These are phyloP conservation scores for Microascus cirrosus DNA, from an alignment of 2,329 filamentous ascomycete genomes.

Conservation along the genomic window DNA sequence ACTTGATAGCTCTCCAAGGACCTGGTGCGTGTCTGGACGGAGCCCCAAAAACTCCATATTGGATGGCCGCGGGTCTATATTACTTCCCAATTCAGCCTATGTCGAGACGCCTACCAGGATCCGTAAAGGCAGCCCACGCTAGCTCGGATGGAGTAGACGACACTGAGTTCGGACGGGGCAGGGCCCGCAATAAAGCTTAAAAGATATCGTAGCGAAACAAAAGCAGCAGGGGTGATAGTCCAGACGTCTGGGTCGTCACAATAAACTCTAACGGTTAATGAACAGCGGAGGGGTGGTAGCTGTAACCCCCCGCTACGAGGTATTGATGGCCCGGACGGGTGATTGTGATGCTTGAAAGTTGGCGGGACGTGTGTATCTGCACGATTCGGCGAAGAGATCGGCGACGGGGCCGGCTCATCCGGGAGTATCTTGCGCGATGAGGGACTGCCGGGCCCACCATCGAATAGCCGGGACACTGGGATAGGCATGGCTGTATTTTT, in stretches of 20 bases:
- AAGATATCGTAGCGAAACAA: neutral
- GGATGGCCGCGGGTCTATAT: conserved; percentile 8
- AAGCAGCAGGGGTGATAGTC: neutral
- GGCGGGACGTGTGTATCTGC: neutral
- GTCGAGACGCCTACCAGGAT: conserved; percentile 11
- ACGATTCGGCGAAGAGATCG: conserved; percentile 2
- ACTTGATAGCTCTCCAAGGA: conserved; percentile 2
- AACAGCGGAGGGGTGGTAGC: neutral
- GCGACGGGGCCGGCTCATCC: neutral
- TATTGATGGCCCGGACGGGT: neutral
- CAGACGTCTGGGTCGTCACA: neutral
- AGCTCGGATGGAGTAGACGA: neutral
- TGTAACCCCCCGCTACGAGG: neutral
- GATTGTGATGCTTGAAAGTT: neutral
- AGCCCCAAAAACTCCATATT: conserved; percentile 8
- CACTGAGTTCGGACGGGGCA: neutral
- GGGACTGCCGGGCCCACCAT: neutral
- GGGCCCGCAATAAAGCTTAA: neutral
- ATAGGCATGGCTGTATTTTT: neutral
- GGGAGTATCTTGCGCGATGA: neutral
- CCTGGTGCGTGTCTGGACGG: conserved; percentile 3
- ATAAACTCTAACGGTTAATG: neutral
- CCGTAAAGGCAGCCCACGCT: conserved; percentile 4
- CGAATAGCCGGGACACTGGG: neutral
- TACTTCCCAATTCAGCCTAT: conserved; percentile 13